phyloP scores from a whole-genome alignment of 805 yeast species.

The Hanseniaspora mollemarum region DNA sequence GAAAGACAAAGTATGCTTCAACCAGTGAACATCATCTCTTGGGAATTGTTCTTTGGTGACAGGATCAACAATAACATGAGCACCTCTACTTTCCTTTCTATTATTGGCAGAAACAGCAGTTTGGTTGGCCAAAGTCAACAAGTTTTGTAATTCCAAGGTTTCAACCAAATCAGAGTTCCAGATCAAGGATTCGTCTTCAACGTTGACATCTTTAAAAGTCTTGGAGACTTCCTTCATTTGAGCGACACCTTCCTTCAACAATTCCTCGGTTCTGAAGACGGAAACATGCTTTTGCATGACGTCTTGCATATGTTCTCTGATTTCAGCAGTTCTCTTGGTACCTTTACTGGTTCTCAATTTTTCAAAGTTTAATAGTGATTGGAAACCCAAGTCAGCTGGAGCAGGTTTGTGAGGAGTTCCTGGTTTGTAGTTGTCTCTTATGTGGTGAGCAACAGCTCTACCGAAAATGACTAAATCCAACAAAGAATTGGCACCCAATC shows the following conservation, averaged over 20 bases:
- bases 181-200: constrained; percentile 93
- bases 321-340: constrained; percentile 68
- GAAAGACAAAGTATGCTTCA: constrained; percentile 94
- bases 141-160: constrained; percentile 89
- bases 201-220: constrained; percentile 62
- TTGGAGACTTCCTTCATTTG: constrained; percentile 66
- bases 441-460: constrained; percentile 92
- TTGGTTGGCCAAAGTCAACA: constrained; percentile 93
- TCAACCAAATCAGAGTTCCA: constrained; percentile 97
- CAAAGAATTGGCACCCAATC: constrained; percentile 96
- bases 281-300: constrained; percentile 96
- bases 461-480: constrained; percentile 95
- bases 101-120: constrained; percentile 90
- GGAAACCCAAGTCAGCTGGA: constrained; percentile 78
- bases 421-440: constrained; percentile 74
- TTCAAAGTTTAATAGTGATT: constrained; percentile 84
- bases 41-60: constrained; percentile 92
- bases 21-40: constrained; percentile 95
- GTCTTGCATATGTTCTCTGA: constrained; percentile 86
- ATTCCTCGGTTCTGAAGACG: constrained; percentile 87
- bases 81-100: constrained; percentile 96
- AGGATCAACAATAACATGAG: constrained; percentile 39
- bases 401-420: constrained; percentile 75
- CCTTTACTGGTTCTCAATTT: constrained; percentile 77
- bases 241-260: constrained; percentile 82